Conservation (phyloP, 495 filamentous ascomycete genomes). For the Aspergillus diversus region DNA sequence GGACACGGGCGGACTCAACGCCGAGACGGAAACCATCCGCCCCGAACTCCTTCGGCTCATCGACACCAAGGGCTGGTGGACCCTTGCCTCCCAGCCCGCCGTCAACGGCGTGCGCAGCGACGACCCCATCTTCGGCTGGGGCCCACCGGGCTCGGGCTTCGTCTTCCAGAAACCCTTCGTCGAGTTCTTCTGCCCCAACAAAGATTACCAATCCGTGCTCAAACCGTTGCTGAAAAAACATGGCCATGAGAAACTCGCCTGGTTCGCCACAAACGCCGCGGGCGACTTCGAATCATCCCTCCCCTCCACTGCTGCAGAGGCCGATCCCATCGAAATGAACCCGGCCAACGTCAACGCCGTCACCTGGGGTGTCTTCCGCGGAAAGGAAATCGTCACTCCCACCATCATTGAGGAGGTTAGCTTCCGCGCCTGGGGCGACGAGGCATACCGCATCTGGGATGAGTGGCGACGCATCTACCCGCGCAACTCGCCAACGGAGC, state of each 20-base stretch:
- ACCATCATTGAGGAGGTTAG: slow-evolving; percentile 97
- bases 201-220: slow-evolving; percentile 67
- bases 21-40: slow-evolving; percentile 81
- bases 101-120: slow-evolving; percentile 80
- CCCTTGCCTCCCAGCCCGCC: slow-evolving; percentile 92
- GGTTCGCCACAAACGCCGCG: slow-evolving; percentile 76
- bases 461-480: slow-evolving; percentile 91
- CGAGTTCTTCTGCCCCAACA: slow-evolving; percentile 81
- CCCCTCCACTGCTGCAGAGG: slow-evolving; percentile 34
- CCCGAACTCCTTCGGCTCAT: slow-evolving; percentile 75
- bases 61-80: slow-evolving; percentile 81
- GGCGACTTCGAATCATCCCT: slow-evolving; percentile 73
- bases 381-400: slow-evolving; percentile 95
- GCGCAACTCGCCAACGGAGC: slow-evolving; percentile 64
- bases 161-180: slow-evolving; percentile 99
- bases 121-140: slow-evolving; percentile 90
- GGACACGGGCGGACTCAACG: slow-evolving; percentile 52
- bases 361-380: slow-evolving; percentile 94
- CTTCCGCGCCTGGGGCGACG: slow-evolving; percentile 93
- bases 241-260: slow-evolving; percentile 69
- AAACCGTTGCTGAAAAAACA: slow-evolving; percentile 61
- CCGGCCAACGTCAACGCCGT: slow-evolving; percentile 81
- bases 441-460: slow-evolving; percentile 92
- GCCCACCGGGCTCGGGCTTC: slow-evolving; percentile 81
- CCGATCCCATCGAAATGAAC: slow-evolving; percentile 43